These are phyloP conservation scores for Cladosporium colombiae DNA, from an alignment of 2,329 filamentous ascomycete genomes.

Conservation along the genomic window DNA sequence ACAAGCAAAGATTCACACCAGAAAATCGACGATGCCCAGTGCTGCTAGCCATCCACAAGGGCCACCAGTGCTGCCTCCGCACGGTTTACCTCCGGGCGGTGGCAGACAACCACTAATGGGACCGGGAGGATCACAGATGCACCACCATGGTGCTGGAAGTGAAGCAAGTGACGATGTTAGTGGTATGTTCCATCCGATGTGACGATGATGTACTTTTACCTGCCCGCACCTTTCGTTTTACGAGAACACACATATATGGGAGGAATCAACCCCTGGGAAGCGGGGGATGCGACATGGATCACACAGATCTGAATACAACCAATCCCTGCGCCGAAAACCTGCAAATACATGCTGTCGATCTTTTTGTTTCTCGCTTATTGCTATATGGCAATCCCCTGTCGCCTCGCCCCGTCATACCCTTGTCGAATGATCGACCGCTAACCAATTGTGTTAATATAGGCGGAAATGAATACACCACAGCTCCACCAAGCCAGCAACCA, in stretches of 20 bases:
- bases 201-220: constrained; percentile 47
- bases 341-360: constrained; percentile 29
- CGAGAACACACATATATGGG: constrained; percentile 27
- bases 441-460: constrained; percentile 50
- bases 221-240: constrained; percentile 25
- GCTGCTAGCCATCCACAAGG: constrained; percentile 62
- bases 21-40: constrained; percentile 42
- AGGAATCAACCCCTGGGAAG: constrained; percentile 30
- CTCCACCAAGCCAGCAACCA: constrained; percentile 61
- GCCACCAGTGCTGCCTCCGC: constrained; percentile 62
- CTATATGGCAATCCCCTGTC: constrained; percentile 27
- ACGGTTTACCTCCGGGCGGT: constrained; percentile 59
- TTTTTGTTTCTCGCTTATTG: constrained; percentile 36
- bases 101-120: constrained; percentile 65
- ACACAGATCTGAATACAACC: constrained; percentile 20
- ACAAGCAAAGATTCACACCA: constrained; percentile 92
- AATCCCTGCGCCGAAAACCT: constrained; percentile 10
- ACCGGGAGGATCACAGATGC: constrained; percentile 53
- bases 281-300: constrained; percentile 28
- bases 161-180: constrained; percentile 73
- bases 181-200: constrained; percentile 98
- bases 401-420: constrained; percentile 26
- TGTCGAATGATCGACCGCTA: constrained; percentile 40
- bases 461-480: constrained; percentile 60
- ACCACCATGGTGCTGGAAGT: constrained; percentile 70